A percentile compares a stretch with the other conserved stretches of the same genome.
These are phyloP conservation scores for Trichophyton simii DNA, from an alignment of 2,329 filamentous ascomycete species.

Conservation along the genomic window DNA sequence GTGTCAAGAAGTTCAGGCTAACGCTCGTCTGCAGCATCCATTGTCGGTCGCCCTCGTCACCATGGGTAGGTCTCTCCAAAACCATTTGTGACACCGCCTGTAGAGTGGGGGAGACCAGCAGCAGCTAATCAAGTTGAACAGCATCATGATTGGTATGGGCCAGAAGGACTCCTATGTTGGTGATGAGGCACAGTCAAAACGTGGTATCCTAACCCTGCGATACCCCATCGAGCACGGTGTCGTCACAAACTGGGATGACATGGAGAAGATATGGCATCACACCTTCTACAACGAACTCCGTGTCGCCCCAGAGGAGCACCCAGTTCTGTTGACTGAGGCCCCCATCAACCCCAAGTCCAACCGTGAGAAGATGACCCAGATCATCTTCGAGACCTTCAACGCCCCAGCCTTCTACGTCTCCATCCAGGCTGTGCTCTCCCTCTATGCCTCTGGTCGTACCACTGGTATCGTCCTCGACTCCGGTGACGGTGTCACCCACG, in stretches of 20 bases:
- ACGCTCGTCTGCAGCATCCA: conserved; percentile 57
- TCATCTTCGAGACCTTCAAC: conserved; percentile 99
- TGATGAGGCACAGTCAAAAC: conserved; percentile 99
- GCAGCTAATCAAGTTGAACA: conserved; percentile 26
- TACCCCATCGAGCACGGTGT: conserved; percentile 99
- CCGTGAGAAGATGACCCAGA: conserved; percentile 99
- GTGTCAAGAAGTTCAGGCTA: background rate
- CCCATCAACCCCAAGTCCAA: conserved; percentile 99
- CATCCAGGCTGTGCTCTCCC: conserved; percentile 96
- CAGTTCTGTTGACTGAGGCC: conserved; percentile 95
- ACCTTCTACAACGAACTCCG: conserved; percentile 99
- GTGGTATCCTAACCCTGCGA: conserved; percentile 99
- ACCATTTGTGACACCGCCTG: no score
- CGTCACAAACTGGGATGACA: conserved; percentile 99
- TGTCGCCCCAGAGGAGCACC: conserved; percentile 99
- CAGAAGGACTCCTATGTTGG: conserved; percentile 99
- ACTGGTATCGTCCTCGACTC: conserved; percentile 99
- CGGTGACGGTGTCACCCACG: conserved; percentile 99
- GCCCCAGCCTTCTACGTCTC: conserved; percentile 99
- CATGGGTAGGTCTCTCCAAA: conserved; percentile 60
- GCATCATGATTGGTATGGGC: conserved; percentile 99
- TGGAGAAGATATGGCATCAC: conserved; percentile 99
- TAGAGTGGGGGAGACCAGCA: no score
- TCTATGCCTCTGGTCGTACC: conserved; percentile 99
- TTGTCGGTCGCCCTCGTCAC: conserved; percentile 98